Evolutionary conservation across 108 stramenopile genomes (phyloP).

Genomic region (Cylindrotheca fusiformis): DNA sequence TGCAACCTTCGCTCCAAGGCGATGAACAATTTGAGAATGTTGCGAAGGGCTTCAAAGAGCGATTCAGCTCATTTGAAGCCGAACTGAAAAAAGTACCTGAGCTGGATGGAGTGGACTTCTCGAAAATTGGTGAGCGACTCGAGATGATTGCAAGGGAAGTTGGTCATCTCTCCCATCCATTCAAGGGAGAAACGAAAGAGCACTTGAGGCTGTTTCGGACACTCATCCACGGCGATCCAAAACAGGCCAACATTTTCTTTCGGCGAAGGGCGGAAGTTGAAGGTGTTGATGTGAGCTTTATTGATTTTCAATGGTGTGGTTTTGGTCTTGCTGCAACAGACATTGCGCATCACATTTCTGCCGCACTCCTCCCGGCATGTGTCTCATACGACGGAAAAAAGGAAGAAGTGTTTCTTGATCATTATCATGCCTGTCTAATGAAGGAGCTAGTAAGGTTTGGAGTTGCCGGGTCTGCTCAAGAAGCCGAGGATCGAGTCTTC

Average conservation of each 20-base stretch:
- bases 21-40: constrained; percentile 49
- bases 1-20: constrained; percentile 60
- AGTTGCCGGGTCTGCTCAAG: constrained; percentile 26
- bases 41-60: constrained; percentile 39
- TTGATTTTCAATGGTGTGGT: constrained; percentile 78
- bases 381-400: constrained; percentile 37
- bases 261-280: constrained; percentile 12
- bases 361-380: constrained; percentile 36
- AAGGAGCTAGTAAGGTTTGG: constrained; percentile 45
- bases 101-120: constrained; percentile 29
- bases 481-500: constrained; percentile 31
- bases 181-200: constrained; percentile 18
- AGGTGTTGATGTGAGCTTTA: constrained; percentile 52
- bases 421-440: constrained; percentile 39
- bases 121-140: constrained; percentile 40
- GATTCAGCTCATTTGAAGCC: constrained; percentile 29
- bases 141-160: constrained; percentile 39
- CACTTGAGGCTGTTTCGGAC: constrained; percentile 43
- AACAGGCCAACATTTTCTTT: constrained; percentile 72
- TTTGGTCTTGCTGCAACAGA: constrained; percentile 77
- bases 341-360: constrained; percentile 59
- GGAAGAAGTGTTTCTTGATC: constrained; percentile 36
- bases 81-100: constrained; percentile 28
- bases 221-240: constrained; percentile 71
- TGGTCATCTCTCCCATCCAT: constrained; percentile 52